Percentiles rank a stretch among this genome's conserved stretches.
These are phyloP conservation scores for Hypoxylon lienhwacheense DNA, from an alignment of 495 filamentous ascomycete species.

Conservation along the genomic window DNA sequence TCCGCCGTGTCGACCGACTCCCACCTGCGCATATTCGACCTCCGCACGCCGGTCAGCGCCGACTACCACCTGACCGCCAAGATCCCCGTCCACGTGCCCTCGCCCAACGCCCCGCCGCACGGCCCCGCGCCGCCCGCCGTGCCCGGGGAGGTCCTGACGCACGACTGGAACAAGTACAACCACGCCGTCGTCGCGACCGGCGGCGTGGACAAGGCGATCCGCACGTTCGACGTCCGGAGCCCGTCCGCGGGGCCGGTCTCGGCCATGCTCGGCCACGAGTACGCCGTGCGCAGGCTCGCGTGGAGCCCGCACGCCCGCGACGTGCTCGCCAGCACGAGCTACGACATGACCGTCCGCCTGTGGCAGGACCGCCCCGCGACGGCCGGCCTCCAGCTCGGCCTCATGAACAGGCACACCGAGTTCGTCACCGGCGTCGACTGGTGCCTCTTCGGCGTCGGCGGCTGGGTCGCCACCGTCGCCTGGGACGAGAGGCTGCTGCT, in stretches of 20 bases:
- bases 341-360: constrained; percentile 95
- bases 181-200: constrained; percentile 78
- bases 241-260: constrained; percentile 68
- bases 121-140: constrained; percentile 38
- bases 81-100: constrained; percentile 73
- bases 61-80: constrained; percentile 78
- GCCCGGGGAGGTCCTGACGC: constrained; percentile 77
- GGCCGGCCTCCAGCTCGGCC: constrained; percentile 71
- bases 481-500: constrained; percentile 92
- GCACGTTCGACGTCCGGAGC: constrained; percentile 84
- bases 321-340: constrained; percentile 82
- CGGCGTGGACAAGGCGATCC: constrained; percentile 84
- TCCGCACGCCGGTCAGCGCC: constrained; percentile 76
- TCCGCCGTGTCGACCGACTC: constrained; percentile 84
- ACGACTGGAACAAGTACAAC: constrained; percentile 99
- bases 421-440: constrained; percentile 98
- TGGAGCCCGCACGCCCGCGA: constrained; percentile 93
- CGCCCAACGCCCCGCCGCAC: constrained; percentile 44
- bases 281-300: constrained; percentile 78
- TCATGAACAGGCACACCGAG: constrained; percentile 91
- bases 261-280: constrained; percentile 81
- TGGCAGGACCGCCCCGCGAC: constrained; percentile 58
- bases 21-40: constrained; percentile 84
- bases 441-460: constrained; percentile 93
- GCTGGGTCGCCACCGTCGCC: constrained; percentile 89